Base-by-base conservation (phyloP, 805 yeast genomes). In the Saturnispora diversa region DNA sequence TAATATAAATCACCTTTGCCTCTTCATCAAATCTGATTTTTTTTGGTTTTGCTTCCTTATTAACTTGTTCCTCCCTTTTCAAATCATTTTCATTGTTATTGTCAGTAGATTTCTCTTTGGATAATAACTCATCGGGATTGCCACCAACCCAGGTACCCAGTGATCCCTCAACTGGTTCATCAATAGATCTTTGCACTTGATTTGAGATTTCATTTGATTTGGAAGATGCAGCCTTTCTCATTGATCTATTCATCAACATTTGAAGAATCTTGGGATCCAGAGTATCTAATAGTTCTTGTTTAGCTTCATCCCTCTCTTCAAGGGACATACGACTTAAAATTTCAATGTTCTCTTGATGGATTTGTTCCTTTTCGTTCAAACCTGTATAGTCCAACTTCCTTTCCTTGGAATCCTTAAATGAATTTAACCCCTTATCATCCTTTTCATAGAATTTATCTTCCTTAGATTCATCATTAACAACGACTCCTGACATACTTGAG, bases 331-430 rank as follows among this genome's bases (percentile, higher is more conserved):
- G 56, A 27, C 75, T 63, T 41, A 88, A 56, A 30, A 69, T 65
- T 28, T 76, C 73, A 45, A 83, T 58, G 57, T 86, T 88, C 53
- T 87, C 95, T 42, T 72, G 56, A 55, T 85, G 90, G 17, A 87
- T 84, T 53, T 74, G 70, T 48, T 82, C 88, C 0, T 81, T 74
- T 50, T 84, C 94, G 0, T 80, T 62, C 35, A 72, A 44, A 12
- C 58, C 61, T 3, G 49, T 44, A 34, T 53, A 47, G 17, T 51
- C 45, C 11, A 43, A 35, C 20, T 47, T 37, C 21, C 43, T 24
- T 17, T 50, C 49, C n/a, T 39, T 38, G 9, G 30, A 22, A 29
- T 47, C 44, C 29, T 42, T 42, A 19, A 51, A 45, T 28, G 39
- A 44, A 24, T 46, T 46, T 42, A 48, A 28, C 4, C 44, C 39